A percentile compares a stretch with the other conserved stretches of the same genome.
These are phyloP conservation scores for Sergeia podlipaevii DNA, from an alignment of 208 protist species.

Conservation along the genomic window DNA sequence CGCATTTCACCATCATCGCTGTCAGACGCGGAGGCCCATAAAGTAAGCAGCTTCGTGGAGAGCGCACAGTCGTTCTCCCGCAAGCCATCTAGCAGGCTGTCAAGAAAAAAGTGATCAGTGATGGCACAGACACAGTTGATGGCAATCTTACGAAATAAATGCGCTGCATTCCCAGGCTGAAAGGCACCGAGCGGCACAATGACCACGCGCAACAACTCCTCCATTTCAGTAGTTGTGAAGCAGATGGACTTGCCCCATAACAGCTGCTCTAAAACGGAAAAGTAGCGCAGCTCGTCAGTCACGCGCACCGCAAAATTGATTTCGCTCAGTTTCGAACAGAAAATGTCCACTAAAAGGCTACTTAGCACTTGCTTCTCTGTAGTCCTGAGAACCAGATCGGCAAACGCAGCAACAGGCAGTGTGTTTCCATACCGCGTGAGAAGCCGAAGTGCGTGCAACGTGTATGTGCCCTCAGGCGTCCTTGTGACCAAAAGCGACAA, in stretches of 20 bases:
- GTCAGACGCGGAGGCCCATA: slow-evolving; percentile 76
- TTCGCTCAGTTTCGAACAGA: slow-evolving; percentile 56
- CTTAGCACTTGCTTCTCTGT: slow-evolving; percentile 17
- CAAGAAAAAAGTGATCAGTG: slow-evolving; percentile 22
- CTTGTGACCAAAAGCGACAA: slow-evolving; percentile 70
- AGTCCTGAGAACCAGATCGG: slow-evolving; percentile 57
- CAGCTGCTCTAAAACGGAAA: slow-evolving; percentile 67
- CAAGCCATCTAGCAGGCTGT: slow-evolving; percentile 17
- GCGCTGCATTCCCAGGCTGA: slow-evolving; percentile 53
- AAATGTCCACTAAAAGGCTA: slow-evolving; percentile 44
- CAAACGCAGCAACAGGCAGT: slow-evolving; percentile 71
- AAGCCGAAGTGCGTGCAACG: slow-evolving; percentile 52
- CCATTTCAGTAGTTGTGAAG: slow-evolving; percentile 34
- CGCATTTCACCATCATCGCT: slow-evolving; percentile 86
- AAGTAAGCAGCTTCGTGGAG: slow-evolving; percentile 35
- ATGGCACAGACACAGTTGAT: slow-evolving; percentile 75
- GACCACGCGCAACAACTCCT: slow-evolving; percentile 58
- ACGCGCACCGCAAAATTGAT: slow-evolving; percentile 68
- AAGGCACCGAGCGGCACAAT: slow-evolving; percentile 64
- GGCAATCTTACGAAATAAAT: slow-evolving; percentile 86
- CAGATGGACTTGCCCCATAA: slow-evolving; percentile 33
- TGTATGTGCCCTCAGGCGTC: slow-evolving; percentile 52
- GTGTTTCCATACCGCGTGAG: slow-evolving; percentile 50
- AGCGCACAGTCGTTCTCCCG: slow-evolving; percentile 30
- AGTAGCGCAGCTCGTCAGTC: slow-evolving; percentile 76